Evolutionary conservation across 2,329 filamentous ascomycete genomes (phyloP).

Genomic region (Xylaria sp.): DNA sequence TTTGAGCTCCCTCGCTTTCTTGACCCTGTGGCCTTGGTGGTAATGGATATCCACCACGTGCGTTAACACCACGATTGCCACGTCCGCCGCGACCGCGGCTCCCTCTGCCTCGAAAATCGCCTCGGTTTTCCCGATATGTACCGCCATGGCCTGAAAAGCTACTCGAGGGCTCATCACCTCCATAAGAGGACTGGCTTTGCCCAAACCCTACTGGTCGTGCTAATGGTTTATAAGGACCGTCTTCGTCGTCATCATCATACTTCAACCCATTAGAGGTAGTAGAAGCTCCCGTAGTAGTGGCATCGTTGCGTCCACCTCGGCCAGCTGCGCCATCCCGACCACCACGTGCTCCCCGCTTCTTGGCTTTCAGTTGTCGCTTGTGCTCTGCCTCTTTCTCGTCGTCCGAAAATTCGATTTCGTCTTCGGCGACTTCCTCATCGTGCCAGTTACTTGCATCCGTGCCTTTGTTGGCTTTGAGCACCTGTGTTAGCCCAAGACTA

Average conservation of each 20-base stretch:
- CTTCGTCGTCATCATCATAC: slow-evolving; percentile 76
- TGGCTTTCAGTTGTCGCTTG: slow-evolving; percentile 75
- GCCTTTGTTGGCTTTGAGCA: slow-evolving; percentile 81
- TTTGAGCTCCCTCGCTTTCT: slow-evolving; percentile 40
- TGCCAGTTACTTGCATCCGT: slow-evolving; percentile 95
- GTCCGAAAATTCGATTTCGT: slow-evolving; percentile 95
- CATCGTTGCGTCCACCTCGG: slow-evolving; percentile 53
- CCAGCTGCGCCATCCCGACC: slow-evolving; percentile 52
- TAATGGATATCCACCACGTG: slow-evolving; percentile 57
- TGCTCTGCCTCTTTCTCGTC: slow-evolving; percentile 92
- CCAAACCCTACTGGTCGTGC: slow-evolving; percentile 73
- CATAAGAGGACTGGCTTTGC: slow-evolving; percentile 55
- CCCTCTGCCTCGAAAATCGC: slow-evolving; percentile 60
- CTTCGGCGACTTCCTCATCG: slow-evolving; percentile 87
- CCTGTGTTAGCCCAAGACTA: slow-evolving; percentile 86
- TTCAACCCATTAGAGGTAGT: slow-evolving; percentile 61
- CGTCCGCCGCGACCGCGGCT: slow-evolving; percentile 53
- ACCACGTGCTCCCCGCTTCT: slow-evolving; percentile 60
- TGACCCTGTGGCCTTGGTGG: slow-evolving; percentile 48
- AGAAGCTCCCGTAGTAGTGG: slow-evolving; percentile 47
- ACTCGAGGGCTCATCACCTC: slow-evolving; percentile 54
- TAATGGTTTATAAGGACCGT: slow-evolving; percentile 77
- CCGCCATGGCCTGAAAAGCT: slow-evolving; percentile 44
- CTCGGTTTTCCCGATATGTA: slow-evolving; percentile 54
- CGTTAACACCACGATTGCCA: slow-evolving; percentile 53